Base-by-base conservation (phyloP, 208 protist species). In the Lotmaria passim region DNA sequence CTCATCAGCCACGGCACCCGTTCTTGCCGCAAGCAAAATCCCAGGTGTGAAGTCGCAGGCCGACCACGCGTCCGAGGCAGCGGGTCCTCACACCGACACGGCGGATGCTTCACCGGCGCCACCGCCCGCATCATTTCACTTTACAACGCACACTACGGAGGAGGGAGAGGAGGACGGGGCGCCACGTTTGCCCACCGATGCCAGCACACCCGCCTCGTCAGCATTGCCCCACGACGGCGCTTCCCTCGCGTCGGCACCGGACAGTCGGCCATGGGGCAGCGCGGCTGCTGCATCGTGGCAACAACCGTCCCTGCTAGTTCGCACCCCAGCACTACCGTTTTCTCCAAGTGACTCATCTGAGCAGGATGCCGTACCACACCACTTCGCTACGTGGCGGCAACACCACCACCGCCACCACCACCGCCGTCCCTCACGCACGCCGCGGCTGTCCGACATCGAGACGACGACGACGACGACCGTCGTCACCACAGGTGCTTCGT, bases 261-360 rank as follows among this genome's bases (percentile, higher is more conserved):
- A 66, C 26, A 34, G 33, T 23, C 3, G 0, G 33, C 0, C 21
- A 46, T 66, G 60, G 60, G 46, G 60, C 33, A 66, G 23, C 34
- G 34, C 60, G 1, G 60, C 60, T 1, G 60, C 60, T 3, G 46
- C 47, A 26, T 66, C 60, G 34, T 66, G 60, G 60, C 51, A 69
- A 39, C 38, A 26, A 14, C 39, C 5, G 3, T 14, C 17, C 1
- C 17, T 28, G 21, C 44, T 21, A 30, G 11, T 6, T 11, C 8
- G 11, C 23, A 44, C 24, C 33, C 38, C 57, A 28, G 2, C 11
- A 11, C 39, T 15, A 19, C 1, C 53, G 1, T 34, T 15, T 46
- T 31, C 34, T 21, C 34, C 34, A 21, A 21, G 6, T 14, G 28
- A 15, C 31, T 36, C 5, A 26, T 36, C 24, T 23, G 17, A 7